These are phyloP conservation scores for Penicillium hordei DNA, from an alignment of 2,329 filamentous ascomycete genomes.

Conservation along the genomic window DNA sequence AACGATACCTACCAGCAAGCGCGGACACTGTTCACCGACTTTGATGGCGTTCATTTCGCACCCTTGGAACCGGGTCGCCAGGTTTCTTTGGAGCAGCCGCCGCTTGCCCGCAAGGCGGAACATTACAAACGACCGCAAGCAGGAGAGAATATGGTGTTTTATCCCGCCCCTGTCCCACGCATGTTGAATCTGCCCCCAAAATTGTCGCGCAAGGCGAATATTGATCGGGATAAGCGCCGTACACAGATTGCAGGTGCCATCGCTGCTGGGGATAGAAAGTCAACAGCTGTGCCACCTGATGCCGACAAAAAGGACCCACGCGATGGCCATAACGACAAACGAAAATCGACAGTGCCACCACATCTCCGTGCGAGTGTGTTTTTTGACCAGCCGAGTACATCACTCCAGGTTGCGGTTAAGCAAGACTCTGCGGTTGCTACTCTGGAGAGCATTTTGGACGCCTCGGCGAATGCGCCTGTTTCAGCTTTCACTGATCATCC, in stretches of 20 bases:
- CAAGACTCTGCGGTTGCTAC: constrained; percentile 84
- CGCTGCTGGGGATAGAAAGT: constrained; percentile 54
- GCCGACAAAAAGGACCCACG: constrained; percentile 20
- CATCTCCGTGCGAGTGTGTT: constrained; percentile 88
- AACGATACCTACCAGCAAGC: constrained; percentile 50
- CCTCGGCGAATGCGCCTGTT: constrained; percentile 82
- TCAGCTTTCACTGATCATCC: constrained; percentile 89
- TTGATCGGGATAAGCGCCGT: constrained; percentile 66
- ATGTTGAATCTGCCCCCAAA: constrained; percentile 91
- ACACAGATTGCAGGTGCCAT: constrained; percentile 71
- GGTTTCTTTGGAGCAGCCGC: constrained; percentile 41
- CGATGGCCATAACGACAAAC: constrained; percentile 24
- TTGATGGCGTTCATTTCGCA: constrained; percentile 51
- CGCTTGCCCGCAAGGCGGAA: constrained; percentile 41
- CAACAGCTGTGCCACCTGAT: constrained; percentile 48
- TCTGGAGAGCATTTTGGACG: constrained; percentile 87
- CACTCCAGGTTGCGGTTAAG: constrained; percentile 58
- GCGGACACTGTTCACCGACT: constrained; percentile 47
- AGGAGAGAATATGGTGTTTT: constrained; percentile 84
- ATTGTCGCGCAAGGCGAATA: constrained; percentile 70
- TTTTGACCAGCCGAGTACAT: constrained; percentile 69
- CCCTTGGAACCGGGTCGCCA: constrained; percentile 31
- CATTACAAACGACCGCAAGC: constrained; percentile 49
- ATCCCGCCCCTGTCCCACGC: constrained; percentile 88
- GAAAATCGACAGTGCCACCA: constrained; percentile 64